Conservation (phyloP, 805 yeast species). For the Schizosaccharomyces cryophilus region DNA sequence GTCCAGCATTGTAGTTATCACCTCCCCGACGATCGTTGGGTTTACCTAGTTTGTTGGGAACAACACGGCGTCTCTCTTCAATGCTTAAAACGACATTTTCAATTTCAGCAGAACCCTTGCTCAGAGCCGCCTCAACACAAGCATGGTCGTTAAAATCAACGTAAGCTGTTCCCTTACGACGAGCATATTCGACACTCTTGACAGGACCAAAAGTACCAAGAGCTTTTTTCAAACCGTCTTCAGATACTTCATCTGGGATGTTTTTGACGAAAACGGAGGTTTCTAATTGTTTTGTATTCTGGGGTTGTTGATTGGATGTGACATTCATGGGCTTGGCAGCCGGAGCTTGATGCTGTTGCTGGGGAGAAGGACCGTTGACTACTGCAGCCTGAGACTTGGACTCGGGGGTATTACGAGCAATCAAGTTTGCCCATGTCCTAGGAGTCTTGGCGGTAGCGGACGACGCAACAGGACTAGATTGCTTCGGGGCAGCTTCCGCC, state of each 20-base stretch:
- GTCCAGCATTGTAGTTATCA: not conserved
- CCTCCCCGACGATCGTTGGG: not conserved
- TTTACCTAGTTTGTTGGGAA: not conserved
- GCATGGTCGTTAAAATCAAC: not conserved
- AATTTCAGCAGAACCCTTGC: not conserved
- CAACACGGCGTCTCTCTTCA: constrained; percentile 1
- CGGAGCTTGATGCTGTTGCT: not conserved
- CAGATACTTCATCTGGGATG: not conserved
- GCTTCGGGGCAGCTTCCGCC: not conserved
- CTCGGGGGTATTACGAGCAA: not conserved
- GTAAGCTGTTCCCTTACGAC: constrained; percentile 1
- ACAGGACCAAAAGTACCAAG: not conserved
- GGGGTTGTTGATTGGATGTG: not conserved
- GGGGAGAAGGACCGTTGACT: not conserved
- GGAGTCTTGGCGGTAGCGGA: not conserved
- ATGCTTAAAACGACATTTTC: not conserved
- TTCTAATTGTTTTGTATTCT: not conserved
- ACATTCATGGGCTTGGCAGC: not conserved
- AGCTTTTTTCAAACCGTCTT: not conserved
- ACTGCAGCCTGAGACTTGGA: not conserved
- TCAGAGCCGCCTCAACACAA: not conserved
- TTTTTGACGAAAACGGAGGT: constrained; percentile 1
- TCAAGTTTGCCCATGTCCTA: not conserved
- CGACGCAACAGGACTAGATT: not conserved
- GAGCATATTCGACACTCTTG: not conserved